Base-by-base conservation (phyloP, 2,329 filamentous ascomycete genomes). In the Salinomyces thailandicus region DNA sequence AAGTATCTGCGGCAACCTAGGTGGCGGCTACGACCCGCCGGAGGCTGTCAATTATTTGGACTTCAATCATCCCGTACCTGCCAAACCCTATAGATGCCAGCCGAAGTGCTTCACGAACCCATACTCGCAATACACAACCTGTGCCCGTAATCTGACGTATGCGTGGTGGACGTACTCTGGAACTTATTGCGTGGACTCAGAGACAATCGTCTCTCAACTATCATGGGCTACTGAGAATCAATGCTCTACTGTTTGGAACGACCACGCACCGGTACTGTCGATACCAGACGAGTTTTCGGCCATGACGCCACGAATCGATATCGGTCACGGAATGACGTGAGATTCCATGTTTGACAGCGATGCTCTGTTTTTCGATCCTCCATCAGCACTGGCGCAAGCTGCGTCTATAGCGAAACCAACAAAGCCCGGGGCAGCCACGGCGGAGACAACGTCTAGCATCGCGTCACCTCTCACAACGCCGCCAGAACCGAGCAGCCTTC, bases 171-270 rank as follows among this genome's bases (percentile, higher is more conserved):
- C n/a, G n/a, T n/a, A n/a, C n/a, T n/a, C n/a, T n/a, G n/a, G n/a
- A n/a, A n/a, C n/a, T n/a, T n/a, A 29, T 13, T 24, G 20, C 7
- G 20, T n/a, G 20, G 22, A 36, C 11, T 14, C 22, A 16, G 14
- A 34, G 18, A 15, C 6, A 6, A n/a, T n/a, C n/a, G n/a, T n/a
- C n/a, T n/a, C n/a, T n/a, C n/a, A n/a, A n/a, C n/a, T 6, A 6
- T 6, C 27, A 6, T 29, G 13, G 8, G 42, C 42, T 5, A 29
- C 42, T 6, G 36, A 37, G 5, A 49, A 49, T n/a, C 34, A 41
- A 3, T 51, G 48, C 35, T 49, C 46, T 5, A 51, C 48, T 4
- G 48, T 51, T 18, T 51, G 41, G 41, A 36, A 51, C 24, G 43
- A 51, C 34, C 49, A 46, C 14, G 32, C 33, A 8, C 48, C 48